Conservation (phyloP, 495 filamentous ascomycete genomes). For the Podospora fimiseda region DNA sequence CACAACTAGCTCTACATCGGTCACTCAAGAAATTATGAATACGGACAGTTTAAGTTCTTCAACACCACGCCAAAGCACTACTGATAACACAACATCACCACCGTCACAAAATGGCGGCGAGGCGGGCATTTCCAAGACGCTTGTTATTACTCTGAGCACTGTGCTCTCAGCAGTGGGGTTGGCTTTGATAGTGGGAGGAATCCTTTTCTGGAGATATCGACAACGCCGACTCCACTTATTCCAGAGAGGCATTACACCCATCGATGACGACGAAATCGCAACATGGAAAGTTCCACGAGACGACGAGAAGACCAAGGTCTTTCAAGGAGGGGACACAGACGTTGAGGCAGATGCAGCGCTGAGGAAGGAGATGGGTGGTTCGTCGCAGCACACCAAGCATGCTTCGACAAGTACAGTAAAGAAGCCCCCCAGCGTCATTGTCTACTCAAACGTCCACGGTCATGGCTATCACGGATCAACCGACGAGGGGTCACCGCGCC, state of each 20-base stretch:
- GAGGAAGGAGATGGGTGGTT: slow-evolving; percentile 16
- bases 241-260: slow-evolving; percentile 40
- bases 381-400: slow-evolving; percentile 29
- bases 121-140: slow-evolving; percentile 17
- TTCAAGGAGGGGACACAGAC: slow-evolving; percentile 15
- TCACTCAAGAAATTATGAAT: slow-evolving; percentile 20
- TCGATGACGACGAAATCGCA: slow-evolving; percentile 48
- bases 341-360: slow-evolving; percentile 15
- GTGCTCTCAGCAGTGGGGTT: slow-evolving; percentile 34
- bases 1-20: too few species aligned
- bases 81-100: slow-evolving; percentile 8
- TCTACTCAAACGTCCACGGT: slow-evolving; percentile 33
- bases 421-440: slow-evolving; percentile 41
- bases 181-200: slow-evolving; percentile 25
- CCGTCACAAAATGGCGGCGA: slow-evolving; percentile 11
- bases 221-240: slow-evolving; percentile 33
- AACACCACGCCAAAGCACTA: slow-evolving; percentile 7
- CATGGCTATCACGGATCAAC: slow-evolving; percentile 24
- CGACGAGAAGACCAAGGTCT: slow-evolving; percentile 14
- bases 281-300: slow-evolving; percentile 38
- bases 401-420: slow-evolving; percentile 33
- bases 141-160: slow-evolving; percentile 38
- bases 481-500: slow-evolving; percentile 29
- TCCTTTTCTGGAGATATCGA: slow-evolving; percentile 27
- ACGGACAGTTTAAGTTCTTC: slow-evolving; percentile 13